These are phyloP conservation scores for Penicillium italicum DNA, from an alignment of 2,329 filamentous ascomycete genomes.

Conservation along the genomic window DNA sequence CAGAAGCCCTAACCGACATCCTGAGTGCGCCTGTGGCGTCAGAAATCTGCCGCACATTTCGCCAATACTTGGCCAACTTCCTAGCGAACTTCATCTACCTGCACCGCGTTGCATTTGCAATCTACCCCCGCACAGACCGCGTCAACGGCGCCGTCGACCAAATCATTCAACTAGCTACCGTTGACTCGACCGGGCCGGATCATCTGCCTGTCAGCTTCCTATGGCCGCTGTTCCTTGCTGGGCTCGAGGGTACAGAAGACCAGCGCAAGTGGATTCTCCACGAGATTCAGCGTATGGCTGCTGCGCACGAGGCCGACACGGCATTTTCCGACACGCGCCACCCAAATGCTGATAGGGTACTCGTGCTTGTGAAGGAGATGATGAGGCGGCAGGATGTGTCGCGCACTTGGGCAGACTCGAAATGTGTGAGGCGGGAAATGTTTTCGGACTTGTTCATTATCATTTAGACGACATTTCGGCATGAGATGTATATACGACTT, in stretches of 20 bases:
- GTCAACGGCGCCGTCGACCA: slow-evolving; percentile 36
- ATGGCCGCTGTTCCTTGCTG: slow-evolving; percentile 37
- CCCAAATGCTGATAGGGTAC: slow-evolving; percentile 31
- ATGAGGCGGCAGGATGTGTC: slow-evolving; percentile 33
- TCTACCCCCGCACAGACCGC: slow-evolving; percentile 37
- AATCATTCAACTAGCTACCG: slow-evolving; percentile 35
- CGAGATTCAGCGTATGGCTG: slow-evolving; percentile 34
- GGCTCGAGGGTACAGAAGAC: slow-evolving; percentile 30
- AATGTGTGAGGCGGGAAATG: slow-evolving; percentile 32
- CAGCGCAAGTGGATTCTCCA: slow-evolving; percentile 35
- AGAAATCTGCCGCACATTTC: slow-evolving; percentile 32
- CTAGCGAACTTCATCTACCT: slow-evolving; percentile 37
- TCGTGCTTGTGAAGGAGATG: slow-evolving; percentile 35
- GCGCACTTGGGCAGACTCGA: slow-evolving; percentile 35
- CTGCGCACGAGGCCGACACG: slow-evolving; percentile 8
- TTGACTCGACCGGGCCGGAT: slow-evolving; percentile 20
- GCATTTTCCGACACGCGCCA: slow-evolving; percentile 20
- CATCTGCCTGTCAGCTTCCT: slow-evolving; percentile 32
- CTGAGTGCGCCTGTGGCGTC: slow-evolving; percentile 26
- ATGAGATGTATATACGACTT: neutral
- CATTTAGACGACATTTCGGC: slow-evolving; percentile 18
- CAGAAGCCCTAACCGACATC: slow-evolving; percentile 27
- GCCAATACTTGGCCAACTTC: slow-evolving; percentile 36
- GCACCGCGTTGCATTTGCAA: slow-evolving; percentile 37
- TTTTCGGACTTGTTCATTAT: slow-evolving; percentile 36